These are phyloP conservation scores for Camillea tinctor DNA, from an alignment of 2,329 filamentous ascomycete genomes.

Conservation along the genomic window DNA sequence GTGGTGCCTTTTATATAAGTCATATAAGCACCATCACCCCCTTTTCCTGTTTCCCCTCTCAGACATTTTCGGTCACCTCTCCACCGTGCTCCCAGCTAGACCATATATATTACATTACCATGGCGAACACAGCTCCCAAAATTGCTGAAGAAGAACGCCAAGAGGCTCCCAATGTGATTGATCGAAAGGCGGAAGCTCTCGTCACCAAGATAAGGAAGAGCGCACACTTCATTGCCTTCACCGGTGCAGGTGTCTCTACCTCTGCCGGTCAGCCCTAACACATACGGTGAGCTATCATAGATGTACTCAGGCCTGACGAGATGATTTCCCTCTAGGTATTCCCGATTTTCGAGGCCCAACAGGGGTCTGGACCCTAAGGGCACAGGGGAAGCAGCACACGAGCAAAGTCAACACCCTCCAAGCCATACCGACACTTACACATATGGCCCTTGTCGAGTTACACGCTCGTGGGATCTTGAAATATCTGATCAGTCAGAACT, in stretches of 20 bases:
- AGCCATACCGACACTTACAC: conserved; percentile 43
- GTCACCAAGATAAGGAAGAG: conserved; percentile 39
- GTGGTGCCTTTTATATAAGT: not conserved
- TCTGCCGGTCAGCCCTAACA: conserved; percentile 37
- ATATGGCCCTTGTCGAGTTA: conserved; percentile 47
- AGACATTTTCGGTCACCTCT: not conserved
- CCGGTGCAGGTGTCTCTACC: conserved; percentile 46
- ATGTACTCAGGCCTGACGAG: not conserved
- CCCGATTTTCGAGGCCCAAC: conserved; percentile 49
- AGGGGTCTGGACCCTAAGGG: conserved; percentile 44
- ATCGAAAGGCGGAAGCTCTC: conserved; percentile 38
- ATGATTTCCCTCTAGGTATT: conserved; percentile 35
- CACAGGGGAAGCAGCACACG: conserved; percentile 38
- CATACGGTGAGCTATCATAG: not conserved
- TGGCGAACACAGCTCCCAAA: conserved; percentile 24
- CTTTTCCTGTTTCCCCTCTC: not conserved
- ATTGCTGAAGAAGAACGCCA: conserved; percentile 19
- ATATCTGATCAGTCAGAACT: conserved; percentile 46
- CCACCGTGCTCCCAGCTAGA: not conserved
- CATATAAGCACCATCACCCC: not conserved
- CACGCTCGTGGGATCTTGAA: conserved; percentile 41
- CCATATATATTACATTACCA: not conserved
- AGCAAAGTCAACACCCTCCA: conserved; percentile 37
- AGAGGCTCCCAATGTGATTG: conserved; percentile 30
- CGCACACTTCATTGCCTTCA: conserved; percentile 47